Evolutionary conservation across 768 basidiomycete genomes (phyloP).

Genomic region (Tricholoma terreum): DNA sequence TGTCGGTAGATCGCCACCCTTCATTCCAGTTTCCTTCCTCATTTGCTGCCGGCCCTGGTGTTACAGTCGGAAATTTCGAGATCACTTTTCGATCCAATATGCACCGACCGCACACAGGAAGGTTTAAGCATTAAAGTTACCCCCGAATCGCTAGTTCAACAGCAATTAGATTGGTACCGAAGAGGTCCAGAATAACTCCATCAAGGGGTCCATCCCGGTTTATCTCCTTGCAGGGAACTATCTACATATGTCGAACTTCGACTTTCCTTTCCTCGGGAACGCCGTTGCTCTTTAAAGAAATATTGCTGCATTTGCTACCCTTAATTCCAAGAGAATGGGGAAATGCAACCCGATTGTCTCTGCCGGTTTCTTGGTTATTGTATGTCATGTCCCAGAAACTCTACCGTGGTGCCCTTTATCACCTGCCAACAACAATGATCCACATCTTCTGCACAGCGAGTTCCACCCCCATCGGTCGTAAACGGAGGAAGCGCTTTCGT

Average conservation of each 20-base stretch:
- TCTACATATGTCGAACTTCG: neutral
- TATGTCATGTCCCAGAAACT: constrained; percentile 24
- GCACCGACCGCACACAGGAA: neutral
- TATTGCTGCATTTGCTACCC: neutral
- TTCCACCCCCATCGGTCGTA: constrained; percentile 10
- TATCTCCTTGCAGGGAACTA: neutral
- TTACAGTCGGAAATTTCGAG: neutral
- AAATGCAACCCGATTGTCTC: neutral
- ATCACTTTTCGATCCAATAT: neutral
- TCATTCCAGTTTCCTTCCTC: neutral
- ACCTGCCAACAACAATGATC: constrained; percentile 4
- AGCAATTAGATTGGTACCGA: neutral
- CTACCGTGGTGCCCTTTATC: constrained; percentile 7
- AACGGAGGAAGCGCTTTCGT: constrained; percentile 11
- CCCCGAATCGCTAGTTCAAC: neutral
- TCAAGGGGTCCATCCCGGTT: neutral
- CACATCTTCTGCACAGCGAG: constrained; percentile 17
- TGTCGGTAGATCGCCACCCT: neutral
- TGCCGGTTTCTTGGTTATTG: constrained; percentile 10
- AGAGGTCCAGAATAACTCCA: neutral
- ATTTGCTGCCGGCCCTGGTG: neutral
- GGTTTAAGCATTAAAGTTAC: neutral
- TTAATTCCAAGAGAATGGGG: neutral
- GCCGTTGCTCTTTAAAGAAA: too few species aligned
- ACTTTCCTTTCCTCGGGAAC: neutral